Evolutionary conservation across 257 asterid species (phyloP), one percentile per base, ranked within the genome.

Genomic region (Nicotiana benthamiana): DNA sequence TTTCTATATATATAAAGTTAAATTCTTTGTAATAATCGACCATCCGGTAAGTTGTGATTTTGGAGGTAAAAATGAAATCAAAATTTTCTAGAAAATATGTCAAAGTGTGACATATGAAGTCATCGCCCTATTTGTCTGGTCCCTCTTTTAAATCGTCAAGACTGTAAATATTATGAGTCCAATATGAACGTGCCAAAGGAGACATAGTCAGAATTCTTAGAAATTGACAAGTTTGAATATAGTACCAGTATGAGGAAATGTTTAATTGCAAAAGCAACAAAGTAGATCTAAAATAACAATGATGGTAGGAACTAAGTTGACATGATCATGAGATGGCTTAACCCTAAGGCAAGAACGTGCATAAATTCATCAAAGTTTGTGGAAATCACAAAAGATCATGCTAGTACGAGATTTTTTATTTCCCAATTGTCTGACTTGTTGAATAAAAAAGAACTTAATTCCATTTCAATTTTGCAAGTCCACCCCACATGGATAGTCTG

Each of bases 291-390:
- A 43, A 12, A 70, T 9, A 30, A 68, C 56, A 68, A n/a, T 68
- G 52, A 68, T 20, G 13, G 36, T 22, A 26, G 63, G 3, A 26
- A 61, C 16, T 48, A 48, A 64, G 82, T 63, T 36, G 75, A 43
- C 61, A 46, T 72, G 40, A 46, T 72, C 40, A 72, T 72, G 32
- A 61, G 48, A 62, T 79, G 74, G 82, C 26, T 62, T 62, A 62
- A 18, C 48, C 57, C 40, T 24, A 26, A 79, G 63, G 34, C 18
- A 27, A 46, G 32, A 62, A 79, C 82, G 76, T 79, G 82, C 70
- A 46, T 46, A 13, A 53, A 26, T 79, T 28, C 76, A 64, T 63
- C 34, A 79, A 63, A 79, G 24, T 48, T 64, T 0, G 32, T 7
- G n/a, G 28, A 61, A 79, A 79, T 62, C 75, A 79, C 15, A 46